A percentile compares a stretch with the other conserved stretches of the same genome.
Conservation (phyloP, 2,329 filamentous ascomycete species). For the Periglandula ipomoeae region DNA sequence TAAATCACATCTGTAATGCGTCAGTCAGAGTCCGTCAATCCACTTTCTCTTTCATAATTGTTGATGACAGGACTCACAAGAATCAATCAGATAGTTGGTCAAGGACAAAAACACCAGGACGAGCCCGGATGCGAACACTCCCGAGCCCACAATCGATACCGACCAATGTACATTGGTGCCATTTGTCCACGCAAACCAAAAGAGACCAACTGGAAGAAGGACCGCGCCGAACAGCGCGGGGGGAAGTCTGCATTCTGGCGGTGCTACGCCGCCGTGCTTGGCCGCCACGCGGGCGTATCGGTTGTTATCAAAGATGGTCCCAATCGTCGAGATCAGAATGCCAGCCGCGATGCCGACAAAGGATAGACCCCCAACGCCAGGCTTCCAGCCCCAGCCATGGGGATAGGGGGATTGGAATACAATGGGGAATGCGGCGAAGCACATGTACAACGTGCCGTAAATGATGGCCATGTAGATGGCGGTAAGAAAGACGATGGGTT, state of each 20-base stretch:
- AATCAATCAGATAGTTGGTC: slow-evolving; percentile 60
- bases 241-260: slow-evolving; percentile 55
- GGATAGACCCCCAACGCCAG: slow-evolving; percentile 49
- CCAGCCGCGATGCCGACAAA: slow-evolving; percentile 58
- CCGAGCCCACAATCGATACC: slow-evolving; percentile 35
- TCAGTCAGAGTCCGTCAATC: background rate
- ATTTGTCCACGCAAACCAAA: slow-evolving; percentile 60
- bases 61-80: slow-evolving; percentile 27
- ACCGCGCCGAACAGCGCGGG: slow-evolving; percentile 51
- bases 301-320: slow-evolving; percentile 43
- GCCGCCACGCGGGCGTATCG: slow-evolving; percentile 38
- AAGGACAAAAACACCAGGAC: slow-evolving; percentile 58
- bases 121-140: slow-evolving; percentile 44
- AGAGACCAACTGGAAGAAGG: slow-evolving; percentile 49
- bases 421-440: slow-evolving; percentile 48
- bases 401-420: slow-evolving; percentile 41
- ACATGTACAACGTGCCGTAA: slow-evolving; percentile 45
- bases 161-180: slow-evolving; percentile 46
- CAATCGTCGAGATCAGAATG: slow-evolving; percentile 47
- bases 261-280: slow-evolving; percentile 43
- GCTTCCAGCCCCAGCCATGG: slow-evolving; percentile 43
- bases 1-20: slow-evolving; percentile 52
- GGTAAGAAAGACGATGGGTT: slow-evolving; percentile 57
- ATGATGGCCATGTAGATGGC: slow-evolving; percentile 55
- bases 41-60: background rate